Evolutionary conservation across 108 stramenopile species (phyloP), one percentile per base, ranked within the genome.

Genomic region (Nitzschia sp.): DNA sequence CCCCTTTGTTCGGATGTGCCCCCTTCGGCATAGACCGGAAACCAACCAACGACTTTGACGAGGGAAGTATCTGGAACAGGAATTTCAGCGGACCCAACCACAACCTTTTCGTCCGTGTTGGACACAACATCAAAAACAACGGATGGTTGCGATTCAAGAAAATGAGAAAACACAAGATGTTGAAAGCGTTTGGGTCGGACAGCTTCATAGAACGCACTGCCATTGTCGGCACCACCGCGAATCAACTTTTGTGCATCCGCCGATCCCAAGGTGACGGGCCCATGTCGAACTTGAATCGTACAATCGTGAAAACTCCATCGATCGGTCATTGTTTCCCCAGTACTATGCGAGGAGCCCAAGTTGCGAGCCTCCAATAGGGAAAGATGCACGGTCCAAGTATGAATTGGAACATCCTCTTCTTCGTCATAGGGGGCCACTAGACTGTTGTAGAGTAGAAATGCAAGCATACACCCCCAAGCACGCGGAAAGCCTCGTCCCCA

Each of bases 401-500:
- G 10, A 20, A 62, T 46, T 5, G 61, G 8, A 1, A 43, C 43
- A 25, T 43, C 61, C 8, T 62, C 43, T 19, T 6, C 61, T 12
- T 21, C 24, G 3, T 62, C 61, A 2, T 46, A 43, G 1, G 61
- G 43, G 1, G 61, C 19, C 22, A 12, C 43, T 10, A 62, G 17
- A 12, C 43, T 42, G 6, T 46, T 41, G 21, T 62, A 62, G 15
- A 62, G 43, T 21, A n/a, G 24, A 19, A 44, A 62, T 8, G 43
- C 61, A 41, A 62, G 17, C 10, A 62, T 14, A 3, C 42, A 17
- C 20, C 61, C 61, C 61, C 61, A 62, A 8, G 43, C 21, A n/a
- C 61, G 61, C 2, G 61, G 61, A 10, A 62, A 10, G 43, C 17
- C 61, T 38, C 22, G 61, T 9, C 43, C 24, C 61, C 61, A 62